A percentile compares a stretch with the other conserved stretches of the same genome.
Conservation (phyloP, 208 protist genomes). For the Strigomonas culicis region DNA sequence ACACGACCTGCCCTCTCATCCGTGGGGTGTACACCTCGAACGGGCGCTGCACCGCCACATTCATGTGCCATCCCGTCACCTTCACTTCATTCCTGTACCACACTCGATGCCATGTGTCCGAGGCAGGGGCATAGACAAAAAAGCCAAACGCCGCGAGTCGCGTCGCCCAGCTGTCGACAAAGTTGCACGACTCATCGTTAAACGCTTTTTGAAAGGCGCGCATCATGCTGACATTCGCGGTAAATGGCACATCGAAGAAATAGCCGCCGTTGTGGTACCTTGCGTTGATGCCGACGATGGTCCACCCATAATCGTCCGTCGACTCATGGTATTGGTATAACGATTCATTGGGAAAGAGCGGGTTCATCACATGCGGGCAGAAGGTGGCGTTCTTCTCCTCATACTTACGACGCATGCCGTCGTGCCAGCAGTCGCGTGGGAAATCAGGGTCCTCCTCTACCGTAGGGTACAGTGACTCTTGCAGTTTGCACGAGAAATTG, state of each 20-base stretch:
- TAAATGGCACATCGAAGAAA: slow-evolving; percentile 31
- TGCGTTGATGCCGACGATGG: background rate
- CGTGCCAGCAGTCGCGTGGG: slow-evolving; percentile 6
- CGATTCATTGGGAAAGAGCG: slow-evolving; percentile 3
- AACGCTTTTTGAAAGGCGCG: slow-evolving; percentile 2
- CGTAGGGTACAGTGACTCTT: slow-evolving; percentile 18
- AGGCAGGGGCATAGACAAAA: slow-evolving; percentile 23
- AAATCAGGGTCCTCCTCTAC: background rate
- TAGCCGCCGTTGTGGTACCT: slow-evolving; percentile 37
- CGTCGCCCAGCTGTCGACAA: slow-evolving; percentile 23
- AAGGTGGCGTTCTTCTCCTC: slow-evolving; percentile 1
- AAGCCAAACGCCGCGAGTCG: slow-evolving; percentile 23
- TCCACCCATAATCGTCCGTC: background rate
- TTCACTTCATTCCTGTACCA: slow-evolving; percentile 24
- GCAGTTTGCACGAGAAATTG: slow-evolving; percentile 8
- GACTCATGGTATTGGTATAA: slow-evolving; percentile 17
- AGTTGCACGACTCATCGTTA: slow-evolving; percentile 11
- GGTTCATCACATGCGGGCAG: slow-evolving; percentile 10
- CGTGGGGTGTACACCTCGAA: slow-evolving; percentile 23
- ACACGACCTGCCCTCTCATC: slow-evolving; percentile 11
- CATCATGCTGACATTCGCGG: slow-evolving; percentile 1
- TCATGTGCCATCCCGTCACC: slow-evolving; percentile 14
- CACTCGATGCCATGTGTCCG: slow-evolving; percentile 17
- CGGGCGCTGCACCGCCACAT: background rate
- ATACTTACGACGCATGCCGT: background rate